Evolutionary conservation across 495 filamentous ascomycete genomes (phyloP).

Genomic region (Annulohypoxylon stygium): DNA sequence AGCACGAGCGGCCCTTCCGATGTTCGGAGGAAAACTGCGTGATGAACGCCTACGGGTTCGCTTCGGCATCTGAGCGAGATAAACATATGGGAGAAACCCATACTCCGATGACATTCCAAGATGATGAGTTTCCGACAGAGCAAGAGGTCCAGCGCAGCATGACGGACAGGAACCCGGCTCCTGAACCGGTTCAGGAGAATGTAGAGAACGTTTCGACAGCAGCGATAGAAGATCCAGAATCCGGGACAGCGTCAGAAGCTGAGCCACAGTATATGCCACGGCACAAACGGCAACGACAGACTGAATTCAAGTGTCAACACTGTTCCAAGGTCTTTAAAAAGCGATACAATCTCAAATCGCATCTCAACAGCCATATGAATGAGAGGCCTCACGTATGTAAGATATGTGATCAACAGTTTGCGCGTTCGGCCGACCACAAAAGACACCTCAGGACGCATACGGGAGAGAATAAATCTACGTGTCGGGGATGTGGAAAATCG

Average conservation of each 20-base stretch:
- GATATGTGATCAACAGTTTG: conserved; percentile 46
- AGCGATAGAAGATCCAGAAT: not conserved
- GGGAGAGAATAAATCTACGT: conserved; percentile 56
- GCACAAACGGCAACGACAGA: not conserved
- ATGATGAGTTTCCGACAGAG: not conserved
- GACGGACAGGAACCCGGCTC: not conserved
- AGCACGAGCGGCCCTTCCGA: conserved; percentile 56
- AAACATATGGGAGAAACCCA: not conserved
- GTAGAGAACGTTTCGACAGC: not conserved
- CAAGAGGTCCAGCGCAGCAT: not conserved
- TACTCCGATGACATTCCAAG: not conserved
- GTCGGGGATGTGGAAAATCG: not conserved
- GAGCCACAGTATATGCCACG: not conserved
- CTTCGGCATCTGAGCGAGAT: not conserved
- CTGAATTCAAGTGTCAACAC: not conserved
- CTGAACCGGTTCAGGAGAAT: not conserved
- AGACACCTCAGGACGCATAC: conserved; percentile 59
- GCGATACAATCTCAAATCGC: conserved; percentile 62
- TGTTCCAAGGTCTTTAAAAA: conserved; percentile 63
- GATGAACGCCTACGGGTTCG: not conserved
- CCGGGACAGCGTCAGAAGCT: not conserved
- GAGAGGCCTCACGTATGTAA: conserved; percentile 60
- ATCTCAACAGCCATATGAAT: conserved; percentile 61
- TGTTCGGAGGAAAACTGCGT: not conserved
- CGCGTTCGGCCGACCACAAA: conserved; percentile 59